Percentiles rank a stretch among this genome's conserved stretches.
phyloP scores from a whole-genome alignment of 2,329 filamentous ascomycete genomes.

The Aureobasidium sp. region DNA sequence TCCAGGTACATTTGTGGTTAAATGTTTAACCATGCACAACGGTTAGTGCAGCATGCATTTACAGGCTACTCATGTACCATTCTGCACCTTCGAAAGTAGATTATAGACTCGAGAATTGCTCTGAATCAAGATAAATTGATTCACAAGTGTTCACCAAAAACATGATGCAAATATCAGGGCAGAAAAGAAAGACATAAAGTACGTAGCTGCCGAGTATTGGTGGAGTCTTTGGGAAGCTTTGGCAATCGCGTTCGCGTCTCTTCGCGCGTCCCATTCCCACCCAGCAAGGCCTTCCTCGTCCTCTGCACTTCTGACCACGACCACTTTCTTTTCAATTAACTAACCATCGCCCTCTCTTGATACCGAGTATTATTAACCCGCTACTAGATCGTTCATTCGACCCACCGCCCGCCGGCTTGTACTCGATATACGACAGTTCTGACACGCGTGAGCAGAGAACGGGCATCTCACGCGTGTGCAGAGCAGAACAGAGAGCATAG shows the following conservation, averaged over 20 bases:
- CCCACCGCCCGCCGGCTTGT: neutral
- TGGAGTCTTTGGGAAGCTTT: slow-evolving; percentile 5
- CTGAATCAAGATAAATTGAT: neutral
- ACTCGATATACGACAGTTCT: slow-evolving; percentile 1
- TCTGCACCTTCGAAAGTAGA: neutral
- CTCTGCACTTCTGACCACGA: neutral
- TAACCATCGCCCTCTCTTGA: slow-evolving; percentile 2
- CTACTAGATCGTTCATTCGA: neutral
- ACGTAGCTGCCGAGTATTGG: slow-evolving; percentile 1
- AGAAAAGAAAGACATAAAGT: slow-evolving; percentile 3
- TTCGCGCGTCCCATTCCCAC: neutral
- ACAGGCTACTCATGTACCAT: neutral
- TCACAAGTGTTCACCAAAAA: neutral
- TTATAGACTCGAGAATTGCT: neutral
- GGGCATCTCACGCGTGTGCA: slow-evolving; percentile 13
- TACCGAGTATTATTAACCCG: slow-evolving; percentile 11
- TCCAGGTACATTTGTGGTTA: neutral
- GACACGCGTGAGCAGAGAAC: slow-evolving; percentile 12
- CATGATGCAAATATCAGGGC: neutral
- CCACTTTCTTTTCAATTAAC: slow-evolving; percentile 7
- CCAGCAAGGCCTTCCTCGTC: neutral
- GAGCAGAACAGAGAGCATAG: neutral
- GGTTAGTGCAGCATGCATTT: neutral
- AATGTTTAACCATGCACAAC: slow-evolving; percentile 12
- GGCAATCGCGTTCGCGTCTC: neutral